phyloP scores from a whole-genome alignment of 306 rosid genomes.

The Lathyrus aphaca region DNA sequence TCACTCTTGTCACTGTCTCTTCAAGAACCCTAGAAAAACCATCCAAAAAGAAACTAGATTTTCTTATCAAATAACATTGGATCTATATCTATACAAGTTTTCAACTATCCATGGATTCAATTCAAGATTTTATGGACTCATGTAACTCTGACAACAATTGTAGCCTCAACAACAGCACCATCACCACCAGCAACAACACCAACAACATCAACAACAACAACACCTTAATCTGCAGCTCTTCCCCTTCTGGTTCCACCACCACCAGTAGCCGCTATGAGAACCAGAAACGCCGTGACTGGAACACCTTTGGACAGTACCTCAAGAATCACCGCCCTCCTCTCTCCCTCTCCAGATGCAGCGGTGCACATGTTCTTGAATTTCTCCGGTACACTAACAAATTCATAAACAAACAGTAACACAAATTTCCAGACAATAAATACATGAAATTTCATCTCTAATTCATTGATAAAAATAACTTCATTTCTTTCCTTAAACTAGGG shows the following conservation, averaged over 20 bases:
- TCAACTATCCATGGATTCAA: slow-evolving; percentile 61
- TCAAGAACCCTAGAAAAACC: slow-evolving; percentile 49
- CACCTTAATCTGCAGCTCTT: slow-evolving; percentile 37
- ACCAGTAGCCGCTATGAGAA: slow-evolving; percentile 89
- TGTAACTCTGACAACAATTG: slow-evolving; percentile 48
- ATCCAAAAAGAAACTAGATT: too few relatives aligned
- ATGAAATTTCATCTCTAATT: not conserved
- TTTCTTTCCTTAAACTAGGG: not conserved
- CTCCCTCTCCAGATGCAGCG: slow-evolving; percentile 90
- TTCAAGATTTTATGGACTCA: slow-evolving; percentile 65
- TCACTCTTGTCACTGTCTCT: slow-evolving; percentile 39
- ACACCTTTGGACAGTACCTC: slow-evolving; percentile 94
- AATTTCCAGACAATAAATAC: not conserved
- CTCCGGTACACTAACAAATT: slow-evolving; percentile 46
- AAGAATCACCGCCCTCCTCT: slow-evolving; percentile 96
- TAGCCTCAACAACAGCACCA: slow-evolving; percentile 6
- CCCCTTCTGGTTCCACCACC: slow-evolving; percentile 51
- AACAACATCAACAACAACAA: slow-evolving; percentile 15
- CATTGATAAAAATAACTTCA: not conserved
- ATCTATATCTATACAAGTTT: slow-evolving; percentile 32
- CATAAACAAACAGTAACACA: not conserved
- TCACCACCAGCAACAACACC: not conserved
- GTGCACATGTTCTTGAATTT: slow-evolving; percentile 96
- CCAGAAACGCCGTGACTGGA: slow-evolving; percentile 98
- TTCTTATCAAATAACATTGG: slow-evolving; percentile 25